A percentile compares a stretch with the other conserved stretches of the same genome.
Evolutionary conservation across 192 early-diverging fungal species (phyloP).

Genomic region (Umbelopsis vinacea): DNA sequence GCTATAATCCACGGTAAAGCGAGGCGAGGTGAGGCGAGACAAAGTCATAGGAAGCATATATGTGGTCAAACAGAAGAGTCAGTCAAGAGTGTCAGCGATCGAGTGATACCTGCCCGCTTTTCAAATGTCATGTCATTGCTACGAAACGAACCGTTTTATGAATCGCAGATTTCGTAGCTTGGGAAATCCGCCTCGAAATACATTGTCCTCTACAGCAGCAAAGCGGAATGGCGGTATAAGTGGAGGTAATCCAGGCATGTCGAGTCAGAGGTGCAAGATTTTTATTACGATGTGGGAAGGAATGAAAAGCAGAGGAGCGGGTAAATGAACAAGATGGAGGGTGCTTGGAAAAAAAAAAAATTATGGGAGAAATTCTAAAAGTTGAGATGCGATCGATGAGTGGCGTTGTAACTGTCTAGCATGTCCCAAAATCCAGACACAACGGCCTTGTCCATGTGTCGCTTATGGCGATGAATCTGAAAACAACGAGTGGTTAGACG

Average conservation of each 20-base stretch:
- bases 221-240: slow-evolving; percentile 86
- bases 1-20: slow-evolving; percentile 34
- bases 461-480: slow-evolving; percentile 58
- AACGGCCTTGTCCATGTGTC: slow-evolving; percentile 58
- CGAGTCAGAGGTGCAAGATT: neutral
- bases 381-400: slow-evolving; percentile 48
- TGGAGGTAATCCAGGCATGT: slow-evolving; percentile 40
- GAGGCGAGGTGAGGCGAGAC: neutral
- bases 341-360: neutral
- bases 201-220: slow-evolving; percentile 79
- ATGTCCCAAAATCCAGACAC: slow-evolving; percentile 63
- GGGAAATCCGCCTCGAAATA: slow-evolving; percentile 90
- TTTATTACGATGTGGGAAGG: neutral
- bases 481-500: neutral
- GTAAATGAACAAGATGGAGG: neutral
- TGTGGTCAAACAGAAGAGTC: neutral
- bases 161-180: slow-evolving; percentile 86
- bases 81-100: too few species aligned
- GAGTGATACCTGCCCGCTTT: too few species aligned
- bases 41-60: neutral
- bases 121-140: neutral
- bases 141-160: slow-evolving; percentile 68
- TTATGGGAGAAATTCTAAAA: slow-evolving; percentile 37
- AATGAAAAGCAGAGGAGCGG: too few species aligned
- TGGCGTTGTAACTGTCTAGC: slow-evolving; percentile 54